Conservation (phyloP, 805 yeast species). For the Tetrapisispora namnaoensis region DNA sequence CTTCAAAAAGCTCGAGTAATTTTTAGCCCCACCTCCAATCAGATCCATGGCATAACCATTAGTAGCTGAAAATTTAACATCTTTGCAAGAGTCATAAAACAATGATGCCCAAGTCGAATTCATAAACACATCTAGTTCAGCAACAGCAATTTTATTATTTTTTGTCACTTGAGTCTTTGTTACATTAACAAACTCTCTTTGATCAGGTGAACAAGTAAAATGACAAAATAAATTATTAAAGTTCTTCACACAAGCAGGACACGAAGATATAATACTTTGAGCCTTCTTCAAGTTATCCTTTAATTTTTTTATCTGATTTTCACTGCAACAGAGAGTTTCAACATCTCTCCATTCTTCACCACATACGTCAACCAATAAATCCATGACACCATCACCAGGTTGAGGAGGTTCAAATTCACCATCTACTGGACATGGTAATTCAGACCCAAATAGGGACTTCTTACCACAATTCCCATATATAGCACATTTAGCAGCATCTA, state of each 20-base stretch:
- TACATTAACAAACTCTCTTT: constrained; percentile 62
- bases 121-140: constrained; percentile 58
- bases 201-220: constrained; percentile 85
- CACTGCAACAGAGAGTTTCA: constrained; percentile 58
- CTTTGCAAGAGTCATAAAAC: constrained; percentile 77
- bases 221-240: constrained; percentile 77
- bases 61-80: constrained; percentile 85
- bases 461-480: constrained; percentile 58
- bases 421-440: constrained; percentile 67
- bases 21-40: constrained; percentile 92
- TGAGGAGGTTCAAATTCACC: constrained; percentile 33
- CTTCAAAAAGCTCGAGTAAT: constrained; percentile 62
- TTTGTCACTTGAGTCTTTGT: constrained; percentile 35
- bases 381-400: constrained; percentile 31
- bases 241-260: constrained; percentile 89
- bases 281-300: constrained; percentile 59
- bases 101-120: constrained; percentile 48
- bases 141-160: constrained; percentile 48
- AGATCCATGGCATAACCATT: constrained; percentile 95
- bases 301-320: constrained; percentile 48
- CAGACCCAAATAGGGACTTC: constrained; percentile 64
- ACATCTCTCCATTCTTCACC: constrained; percentile 54
- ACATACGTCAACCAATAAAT: constrained; percentile 49
- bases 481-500: constrained; percentile 21
- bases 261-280: constrained; percentile 71